phyloP scores from a whole-genome alignment of 106 monocot genomes.

The Chionographis japonica region DNA sequence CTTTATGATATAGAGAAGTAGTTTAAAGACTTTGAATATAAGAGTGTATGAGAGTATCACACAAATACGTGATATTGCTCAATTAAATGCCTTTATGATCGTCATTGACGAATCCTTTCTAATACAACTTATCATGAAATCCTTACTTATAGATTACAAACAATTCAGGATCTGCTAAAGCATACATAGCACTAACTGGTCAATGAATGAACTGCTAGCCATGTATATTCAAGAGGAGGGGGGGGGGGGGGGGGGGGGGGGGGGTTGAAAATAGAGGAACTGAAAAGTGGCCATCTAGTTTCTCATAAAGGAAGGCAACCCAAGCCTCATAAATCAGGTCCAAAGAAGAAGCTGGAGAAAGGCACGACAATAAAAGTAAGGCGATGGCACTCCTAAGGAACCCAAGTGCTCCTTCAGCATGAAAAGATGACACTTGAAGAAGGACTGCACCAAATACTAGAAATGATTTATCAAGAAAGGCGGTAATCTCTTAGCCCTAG shows the following conservation, averaged over 20 bases:
- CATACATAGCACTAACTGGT: constrained; percentile 2
- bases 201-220: constrained; percentile 12
- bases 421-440: constrained; percentile 3
- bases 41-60: constrained; percentile 10
- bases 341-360: background rate
- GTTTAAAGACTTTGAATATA: background rate
- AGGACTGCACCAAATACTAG: constrained; percentile 1
- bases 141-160: background rate
- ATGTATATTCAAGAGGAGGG: constrained; percentile 20
- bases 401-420: background rate
- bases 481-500: constrained; percentile 7
- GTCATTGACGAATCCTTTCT: constrained; percentile 1
- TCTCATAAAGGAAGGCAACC: background rate
- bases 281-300: background rate
- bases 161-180: constrained; percentile 11
- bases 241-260: too few relatives aligned
- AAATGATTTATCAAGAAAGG: constrained; percentile 10
- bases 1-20: constrained; percentile 5
- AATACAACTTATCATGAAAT: constrained; percentile 11
- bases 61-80: constrained; percentile 5
- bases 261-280: background rate
- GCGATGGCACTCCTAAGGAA: background rate
- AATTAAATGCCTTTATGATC: background rate
- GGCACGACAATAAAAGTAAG: background rate
- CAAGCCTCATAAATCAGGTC: background rate